Conservation (phyloP, 1,284 basidiomycete genomes). For the Melampsora americana region DNA sequence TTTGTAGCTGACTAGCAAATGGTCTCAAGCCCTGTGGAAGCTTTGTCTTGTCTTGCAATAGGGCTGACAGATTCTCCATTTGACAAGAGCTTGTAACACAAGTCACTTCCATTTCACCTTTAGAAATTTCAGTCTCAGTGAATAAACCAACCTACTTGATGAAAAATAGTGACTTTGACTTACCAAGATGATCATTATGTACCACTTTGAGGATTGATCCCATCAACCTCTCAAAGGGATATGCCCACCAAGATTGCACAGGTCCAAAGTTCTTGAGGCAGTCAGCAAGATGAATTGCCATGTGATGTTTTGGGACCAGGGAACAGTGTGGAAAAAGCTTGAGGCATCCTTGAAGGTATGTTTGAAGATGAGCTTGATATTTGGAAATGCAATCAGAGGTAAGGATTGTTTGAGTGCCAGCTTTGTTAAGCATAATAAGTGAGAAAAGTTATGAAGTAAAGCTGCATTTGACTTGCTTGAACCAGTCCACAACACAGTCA, state of each 20-base stretch:
- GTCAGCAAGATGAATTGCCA: conserved; percentile 35
- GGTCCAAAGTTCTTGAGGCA: conserved; percentile 34
- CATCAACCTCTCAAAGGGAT: conserved; percentile 27
- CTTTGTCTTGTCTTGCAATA: background rate
- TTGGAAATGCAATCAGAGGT: background rate
- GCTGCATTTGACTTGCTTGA: background rate
- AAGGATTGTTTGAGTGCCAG: conserved; percentile 20
- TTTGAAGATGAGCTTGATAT: conserved; percentile 10
- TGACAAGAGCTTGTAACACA: conserved; percentile 35
- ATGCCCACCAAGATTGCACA: conserved; percentile 24
- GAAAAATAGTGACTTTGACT: background rate
- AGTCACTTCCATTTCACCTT: conserved; percentile 29
- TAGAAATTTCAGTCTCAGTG: background rate
- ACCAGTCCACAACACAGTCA: conserved; percentile 21
- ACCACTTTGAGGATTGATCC: conserved; percentile 13
- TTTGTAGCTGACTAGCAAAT: too few species aligned
- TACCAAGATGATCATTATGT: conserved; percentile 25
- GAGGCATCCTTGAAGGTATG: conserved; percentile 18
- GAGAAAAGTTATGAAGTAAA: conserved; percentile 16
- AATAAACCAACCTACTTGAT: background rate
- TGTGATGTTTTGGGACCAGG: conserved; percentile 35
- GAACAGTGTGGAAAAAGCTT: background rate
- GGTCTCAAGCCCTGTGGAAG: too few species aligned
- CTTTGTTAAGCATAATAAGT: conserved; percentile 21
- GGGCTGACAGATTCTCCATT: background rate